These are phyloP conservation scores for Diddensiella transvaalensis DNA, from an alignment of 805 yeast genomes.

Conservation along the genomic window DNA sequence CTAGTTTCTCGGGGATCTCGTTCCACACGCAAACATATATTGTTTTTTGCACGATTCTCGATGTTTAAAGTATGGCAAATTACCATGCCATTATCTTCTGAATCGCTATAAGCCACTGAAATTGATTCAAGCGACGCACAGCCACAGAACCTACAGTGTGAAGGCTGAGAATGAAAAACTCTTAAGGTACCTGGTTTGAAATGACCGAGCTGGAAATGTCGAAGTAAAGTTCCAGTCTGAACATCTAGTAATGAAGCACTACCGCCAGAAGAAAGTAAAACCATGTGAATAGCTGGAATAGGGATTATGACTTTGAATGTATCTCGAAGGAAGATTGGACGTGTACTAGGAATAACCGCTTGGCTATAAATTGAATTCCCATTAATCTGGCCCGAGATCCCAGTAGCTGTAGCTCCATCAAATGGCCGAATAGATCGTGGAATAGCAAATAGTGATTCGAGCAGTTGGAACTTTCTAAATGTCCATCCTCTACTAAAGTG, in stretches of 20 bases:
- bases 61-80: conserved; percentile 71
- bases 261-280: conserved; percentile 20
- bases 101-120: conserved; percentile 67
- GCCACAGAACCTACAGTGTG: conserved; percentile 89
- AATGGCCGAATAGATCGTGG: background rate
- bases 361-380: conserved; percentile 1
- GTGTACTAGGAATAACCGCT: conserved; percentile 12
- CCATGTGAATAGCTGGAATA: conserved; percentile 27
- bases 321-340: conserved; percentile 9
- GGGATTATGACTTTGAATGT: conserved; percentile 16
- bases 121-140: conserved; percentile 74
- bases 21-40: conserved; percentile 82
- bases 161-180: conserved; percentile 79
- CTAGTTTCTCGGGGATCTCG: conserved; percentile 90
- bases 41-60: conserved; percentile 70
- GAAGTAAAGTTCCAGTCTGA: conserved; percentile 69
- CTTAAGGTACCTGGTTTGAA: conserved; percentile 57
- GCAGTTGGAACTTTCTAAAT: conserved; percentile 47
- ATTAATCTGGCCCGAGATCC: background rate
- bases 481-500: conserved; percentile 62
- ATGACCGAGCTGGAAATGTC: conserved; percentile 56
- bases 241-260: conserved; percentile 53
- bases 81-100: conserved; percentile 47
- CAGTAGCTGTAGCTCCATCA: background rate
- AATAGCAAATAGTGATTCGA: conserved; percentile 31